Conservation (phyloP, 2,329 filamentous ascomycete species). For the Aureobasidium pullulans region DNA sequence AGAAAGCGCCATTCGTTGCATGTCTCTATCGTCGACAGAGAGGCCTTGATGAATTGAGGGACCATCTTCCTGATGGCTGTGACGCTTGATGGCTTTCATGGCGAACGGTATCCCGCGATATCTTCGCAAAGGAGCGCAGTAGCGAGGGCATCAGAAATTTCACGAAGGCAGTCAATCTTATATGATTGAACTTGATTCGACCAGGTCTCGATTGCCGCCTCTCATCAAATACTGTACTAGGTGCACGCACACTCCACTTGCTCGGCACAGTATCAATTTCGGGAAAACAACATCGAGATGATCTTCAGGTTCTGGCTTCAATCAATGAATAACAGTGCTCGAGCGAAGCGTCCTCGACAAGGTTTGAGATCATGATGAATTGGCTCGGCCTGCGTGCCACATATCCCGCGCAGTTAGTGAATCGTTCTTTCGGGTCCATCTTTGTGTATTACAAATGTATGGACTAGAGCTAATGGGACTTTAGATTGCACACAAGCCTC, state of each 20-base stretch:
- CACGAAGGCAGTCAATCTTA: neutral
- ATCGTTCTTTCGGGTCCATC: neutral
- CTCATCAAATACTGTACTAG: neutral
- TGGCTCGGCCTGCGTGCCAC: neutral
- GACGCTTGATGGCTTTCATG: neutral
- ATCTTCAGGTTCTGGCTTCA: neutral
- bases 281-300: neutral
- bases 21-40: conserved; percentile 15
- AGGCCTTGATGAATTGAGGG: neutral
- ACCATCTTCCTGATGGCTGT: neutral
- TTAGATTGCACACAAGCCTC: neutral
- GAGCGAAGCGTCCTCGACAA: too few relatives aligned
- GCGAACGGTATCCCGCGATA: neutral
- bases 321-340: neutral
- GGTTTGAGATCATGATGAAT: neutral
- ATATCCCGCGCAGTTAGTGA: neutral
- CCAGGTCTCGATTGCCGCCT: neutral
- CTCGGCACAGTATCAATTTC: neutral
- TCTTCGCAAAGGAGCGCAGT: neutral
- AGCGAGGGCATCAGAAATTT: too few relatives aligned
- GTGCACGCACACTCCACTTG: neutral
- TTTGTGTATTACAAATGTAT: neutral
- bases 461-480: neutral
- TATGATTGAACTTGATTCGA: neutral
- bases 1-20: conserved; percentile 26